These are phyloP conservation scores for Fusarium sp. DNA, from an alignment of 2,329 filamentous ascomycete species.

Conservation along the genomic window DNA sequence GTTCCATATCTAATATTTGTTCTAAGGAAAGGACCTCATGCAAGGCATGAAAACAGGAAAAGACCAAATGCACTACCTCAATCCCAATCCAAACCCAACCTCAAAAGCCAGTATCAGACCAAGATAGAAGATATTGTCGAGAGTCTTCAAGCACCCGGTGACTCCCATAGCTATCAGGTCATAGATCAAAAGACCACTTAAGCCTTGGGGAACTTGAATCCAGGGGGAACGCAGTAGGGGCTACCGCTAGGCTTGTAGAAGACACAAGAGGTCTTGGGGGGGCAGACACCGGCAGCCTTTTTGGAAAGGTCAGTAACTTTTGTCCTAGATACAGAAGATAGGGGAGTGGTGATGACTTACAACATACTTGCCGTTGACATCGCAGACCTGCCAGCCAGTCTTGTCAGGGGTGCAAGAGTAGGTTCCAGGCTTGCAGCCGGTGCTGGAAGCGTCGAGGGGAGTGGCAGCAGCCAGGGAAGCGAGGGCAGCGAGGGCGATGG, in stretches of 20 bases:
- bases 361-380: slow-evolving; percentile 42
- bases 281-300: slow-evolving; percentile 48
- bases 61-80: slow-evolving; percentile 20
- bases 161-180: slow-evolving; percentile 14
- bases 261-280: slow-evolving; percentile 49
- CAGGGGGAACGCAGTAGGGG: slow-evolving; percentile 52
- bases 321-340: neutral
- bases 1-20: slow-evolving; percentile 19
- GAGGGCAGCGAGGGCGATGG: slow-evolving; percentile 34
- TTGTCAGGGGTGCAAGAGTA: slow-evolving; percentile 45
- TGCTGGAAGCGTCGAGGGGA: slow-evolving; percentile 16
- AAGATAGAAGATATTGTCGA: neutral
- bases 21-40: slow-evolving; percentile 43
- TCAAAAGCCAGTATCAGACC: neutral
- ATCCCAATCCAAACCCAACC: neutral
- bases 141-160: neutral
- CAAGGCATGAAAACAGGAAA: slow-evolving; percentile 38
- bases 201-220: slow-evolving; percentile 43
- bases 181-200: neutral
- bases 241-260: slow-evolving; percentile 47
- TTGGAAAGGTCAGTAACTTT: neutral
- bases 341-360: slow-evolving; percentile 41
- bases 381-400: slow-evolving; percentile 49
- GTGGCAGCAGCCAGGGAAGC: slow-evolving; percentile 33
- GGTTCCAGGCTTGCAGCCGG: slow-evolving; percentile 47